Evolutionary conservation across 305 asterid species (phyloP), one percentile per base, ranked within the genome.

Genomic region (Andrographis paniculata): DNA sequence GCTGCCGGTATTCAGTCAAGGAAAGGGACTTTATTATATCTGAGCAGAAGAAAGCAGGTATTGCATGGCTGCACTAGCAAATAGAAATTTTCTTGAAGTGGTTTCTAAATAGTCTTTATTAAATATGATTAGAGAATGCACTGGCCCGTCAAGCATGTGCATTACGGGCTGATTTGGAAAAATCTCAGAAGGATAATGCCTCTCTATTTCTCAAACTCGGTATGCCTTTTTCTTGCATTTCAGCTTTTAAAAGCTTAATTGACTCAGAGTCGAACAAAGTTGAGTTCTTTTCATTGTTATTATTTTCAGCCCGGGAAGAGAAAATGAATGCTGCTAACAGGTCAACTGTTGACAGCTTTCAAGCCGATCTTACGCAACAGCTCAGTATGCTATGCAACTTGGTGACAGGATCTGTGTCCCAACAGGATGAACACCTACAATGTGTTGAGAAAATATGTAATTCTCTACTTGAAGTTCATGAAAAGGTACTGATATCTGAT

Each of bases 41-140:
- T n/a, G 85, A 76, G 55, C 89, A 79, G 63, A 82, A 72, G 68
- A 84, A 78, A 80, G 78, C 95, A 13, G 95, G 93, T 84, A 71
- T 24, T 31, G 45, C 33, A n/a, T 28, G 30, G 48, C 20, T 46
- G 38, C 4, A 18, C 16, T 19, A 23, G 17, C 18, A 17, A 17
- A 41, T 36, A 17, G 30, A 31, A 53, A 30, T 27, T 45, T 8
- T 15, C 23, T 24, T 49, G 47, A 23, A 22, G 41, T 13, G 33
- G 45, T 39, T n/a, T 33, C 52, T 52, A 52, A 51, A 24, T 20
- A 14, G 49, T 37, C n/a, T 42, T 45, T 36, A 21, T 28, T 30
- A 12, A 9, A 51, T 21, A 13, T 62, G 53, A 38, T 50, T 61
- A 84, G 95, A 84, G 74, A 84, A 76, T 69, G 89, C 82, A 15